A percentile compares a stretch with the other conserved stretches of the same genome.
Conservation (phyloP, 306 rosid genomes). For the Vigna nakashimae region DNA sequence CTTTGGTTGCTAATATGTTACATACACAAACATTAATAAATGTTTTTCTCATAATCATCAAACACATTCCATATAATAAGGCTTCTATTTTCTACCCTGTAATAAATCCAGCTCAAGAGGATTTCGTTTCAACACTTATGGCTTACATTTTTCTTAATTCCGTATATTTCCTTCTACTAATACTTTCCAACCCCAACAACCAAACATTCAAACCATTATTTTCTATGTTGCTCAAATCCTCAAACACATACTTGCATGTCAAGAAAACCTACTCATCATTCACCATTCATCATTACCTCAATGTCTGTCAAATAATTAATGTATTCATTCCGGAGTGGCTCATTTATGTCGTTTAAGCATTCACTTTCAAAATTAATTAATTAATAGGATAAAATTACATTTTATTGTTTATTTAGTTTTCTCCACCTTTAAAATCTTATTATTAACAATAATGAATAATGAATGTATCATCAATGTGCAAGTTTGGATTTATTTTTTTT, state of each 20-base stretch:
- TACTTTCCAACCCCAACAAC: conserved; percentile 12
- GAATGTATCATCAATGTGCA: too few species aligned
- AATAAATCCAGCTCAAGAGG: background rate
- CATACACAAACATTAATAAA: too few species aligned
- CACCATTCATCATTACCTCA: conserved; percentile 41
- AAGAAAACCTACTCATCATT: conserved; percentile 43
- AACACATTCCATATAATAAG: background rate
- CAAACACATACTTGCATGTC: conserved; percentile 53
- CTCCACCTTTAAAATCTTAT: too few species aligned
- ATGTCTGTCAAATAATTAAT: conserved; percentile 13
- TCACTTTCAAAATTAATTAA: background rate
- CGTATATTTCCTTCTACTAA: background rate
- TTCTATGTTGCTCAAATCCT: background rate
- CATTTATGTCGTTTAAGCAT: background rate
- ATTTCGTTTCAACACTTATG: too few species aligned
- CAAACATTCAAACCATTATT: conserved; percentile 32
- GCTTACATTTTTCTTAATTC: too few species aligned
- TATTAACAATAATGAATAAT: too few species aligned
- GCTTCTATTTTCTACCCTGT: background rate
- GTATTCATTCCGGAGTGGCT: conserved; percentile 1
- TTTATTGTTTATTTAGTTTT: too few species aligned
- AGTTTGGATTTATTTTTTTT: too few species aligned
- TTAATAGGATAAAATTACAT: background rate
- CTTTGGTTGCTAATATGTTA: background rate
- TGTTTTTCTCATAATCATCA: background rate